Base-by-base conservation (phyloP, 2,329 filamentous ascomycete genomes). In the Anisogramma anomala region DNA sequence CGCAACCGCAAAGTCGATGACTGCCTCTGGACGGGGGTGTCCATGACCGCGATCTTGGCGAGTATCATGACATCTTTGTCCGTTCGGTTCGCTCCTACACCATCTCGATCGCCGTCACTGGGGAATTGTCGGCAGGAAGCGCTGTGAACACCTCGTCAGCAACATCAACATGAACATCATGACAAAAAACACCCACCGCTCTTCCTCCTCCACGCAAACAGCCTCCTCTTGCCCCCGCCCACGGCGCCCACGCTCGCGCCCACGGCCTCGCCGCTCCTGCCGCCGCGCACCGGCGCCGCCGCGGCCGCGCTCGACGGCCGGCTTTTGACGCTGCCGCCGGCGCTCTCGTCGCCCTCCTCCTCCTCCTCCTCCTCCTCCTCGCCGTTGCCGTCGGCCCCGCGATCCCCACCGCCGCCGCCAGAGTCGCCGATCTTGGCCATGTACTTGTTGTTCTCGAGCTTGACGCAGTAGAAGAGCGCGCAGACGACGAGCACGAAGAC, bases 401-500 rank as follows among this genome's bases (percentile, higher is more conserved):
- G 17, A 3, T 10, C 4, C 2, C 7, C 28, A 7, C 19, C 19
- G 10, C 4, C 6, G 22, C 10, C 31, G n/a, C 14, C 36, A 10
- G 9, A 22, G 20, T 13, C 28, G 9, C 33, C 20, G 15, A 27
- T 11, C 22, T 33, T 39, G 33, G 27, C 22, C 34, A 18, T 34
- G 30, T 38, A 33, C 23, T 34, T 31, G 11, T 32, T 34, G 39
- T 42, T 45, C 41, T 47, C 44, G 30, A 44, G 36, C 41, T 47
- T 47, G 37, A 43, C 41, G 41, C 44, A 47, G 44, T 47, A 47
- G 33, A 47, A 47, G 14, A 47, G 44, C n/a, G 41, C 37, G 37
- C 37, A 41, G 3, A 47, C 36, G 15, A 47, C 41, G 23, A 47
- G 30, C 20, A 44, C 20, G 27, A 47, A 47, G 27, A 47, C 14